Percentiles rank a stretch among this genome's conserved stretches.
These are phyloP conservation scores for Clonostachys solani DNA, from an alignment of 2,329 filamentous ascomycete genomes.

Conservation along the genomic window DNA sequence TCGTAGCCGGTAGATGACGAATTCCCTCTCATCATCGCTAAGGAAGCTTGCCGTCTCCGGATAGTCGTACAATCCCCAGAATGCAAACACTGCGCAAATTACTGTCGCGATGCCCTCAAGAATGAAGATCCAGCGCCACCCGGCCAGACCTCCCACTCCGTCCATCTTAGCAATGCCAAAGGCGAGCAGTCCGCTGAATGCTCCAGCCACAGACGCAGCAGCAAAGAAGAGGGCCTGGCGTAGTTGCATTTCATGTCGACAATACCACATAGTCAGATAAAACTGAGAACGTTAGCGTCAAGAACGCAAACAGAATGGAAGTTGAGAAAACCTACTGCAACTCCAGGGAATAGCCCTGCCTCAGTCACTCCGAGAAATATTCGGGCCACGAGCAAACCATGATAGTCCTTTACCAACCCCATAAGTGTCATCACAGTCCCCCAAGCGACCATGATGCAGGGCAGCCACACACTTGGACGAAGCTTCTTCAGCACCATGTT, in stretches of 20 bases:
- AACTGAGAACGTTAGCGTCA: conserved; percentile 23
- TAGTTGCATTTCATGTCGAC: conserved; percentile 49
- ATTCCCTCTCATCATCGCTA: conserved; percentile 62
- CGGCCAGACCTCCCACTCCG: conserved; percentile 52
- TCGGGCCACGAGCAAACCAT: conserved; percentile 41
- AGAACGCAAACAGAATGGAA: no score
- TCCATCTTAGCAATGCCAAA: conserved; percentile 68
- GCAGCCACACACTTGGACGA: conserved; percentile 70
- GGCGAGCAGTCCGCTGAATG: conserved; percentile 69
- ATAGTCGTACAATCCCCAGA: conserved; percentile 75
- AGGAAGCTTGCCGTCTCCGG: conserved; percentile 76
- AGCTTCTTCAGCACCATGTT: conserved; percentile 74
- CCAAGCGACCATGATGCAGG: conserved; percentile 60
- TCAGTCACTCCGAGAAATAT: conserved; percentile 64
- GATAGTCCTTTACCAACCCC: conserved; percentile 44
- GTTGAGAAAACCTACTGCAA: conserved; percentile 33
- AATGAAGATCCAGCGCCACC: conserved; percentile 66
- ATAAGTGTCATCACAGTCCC: conserved; percentile 43
- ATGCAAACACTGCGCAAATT: conserved; percentile 60
- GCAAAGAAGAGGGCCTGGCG: conserved; percentile 75
- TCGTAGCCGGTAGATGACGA: conserved; percentile 67
- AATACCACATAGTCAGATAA: conserved; percentile 56
- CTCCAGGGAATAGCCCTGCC: conserved; percentile 62
- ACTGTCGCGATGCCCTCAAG: conserved; percentile 68
- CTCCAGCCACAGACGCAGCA: conserved; percentile 74